Evolutionary conservation across 2,329 filamentous ascomycete species (phyloP), one percentile per base, ranked within the genome.

Genomic region (Mycogone perniciosa): DNA sequence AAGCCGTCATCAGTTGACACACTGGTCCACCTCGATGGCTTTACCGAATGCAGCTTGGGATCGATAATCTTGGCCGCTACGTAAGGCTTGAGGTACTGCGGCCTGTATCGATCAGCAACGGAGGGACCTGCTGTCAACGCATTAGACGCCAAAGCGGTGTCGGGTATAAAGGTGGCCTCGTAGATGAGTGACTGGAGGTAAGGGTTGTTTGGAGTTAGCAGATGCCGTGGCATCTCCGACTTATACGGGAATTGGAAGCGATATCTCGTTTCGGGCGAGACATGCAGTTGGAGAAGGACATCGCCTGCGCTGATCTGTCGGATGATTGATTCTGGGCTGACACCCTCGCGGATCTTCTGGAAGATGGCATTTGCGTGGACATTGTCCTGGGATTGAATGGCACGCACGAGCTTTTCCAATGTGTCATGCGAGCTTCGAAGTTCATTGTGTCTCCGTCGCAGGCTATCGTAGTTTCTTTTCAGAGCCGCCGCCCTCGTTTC

Each of bases 221-320:
- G 52, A 13, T 54, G 60, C 4, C 53, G 45, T 1, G 67, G 67
- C 50, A 54, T 52, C 33, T 46, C 26, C 11, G 45, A 29, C 9
- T 27, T 31, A 40, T 65, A 67, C 1, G 67, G 67, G 37, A 70
- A 68, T 40, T 65, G 62, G 47, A 64, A 69, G 29, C 65, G 65
- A 34, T 58, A 62, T 4, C 64, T 57, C 6, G 64, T 57, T 48
- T 69, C 65, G 10, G 67, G 65, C 0, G 55, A 48, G 7, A 68
- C 49, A 3, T 62, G 59, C 13, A 68, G 56, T 53, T 70, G 65
- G 4, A 69, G 52, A 5, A 68, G 54, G 11, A 67, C 48, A 52
- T 68, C 64, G n/a, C 66, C 67, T 33, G 62, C 59, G 34, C 56
- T 60, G 51, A 68, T 57, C 31, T 65, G 63, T 10, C 60, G 62